Evolutionary conservation across 2,329 filamentous ascomycete genomes (phyloP).

Genomic region (Monilinia laxa): DNA sequence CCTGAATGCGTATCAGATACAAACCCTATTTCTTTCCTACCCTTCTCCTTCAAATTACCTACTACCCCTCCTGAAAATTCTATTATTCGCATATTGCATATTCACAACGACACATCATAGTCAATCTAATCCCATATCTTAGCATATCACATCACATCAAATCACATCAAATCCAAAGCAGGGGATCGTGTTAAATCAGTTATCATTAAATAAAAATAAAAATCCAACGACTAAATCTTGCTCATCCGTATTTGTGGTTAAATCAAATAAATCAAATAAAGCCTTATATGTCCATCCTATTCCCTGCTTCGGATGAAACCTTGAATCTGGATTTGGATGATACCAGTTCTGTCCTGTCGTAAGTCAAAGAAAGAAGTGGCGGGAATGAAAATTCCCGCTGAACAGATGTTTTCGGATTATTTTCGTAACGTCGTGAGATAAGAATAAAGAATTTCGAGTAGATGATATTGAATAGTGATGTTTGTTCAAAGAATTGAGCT

Average conservation of each 20-base stretch:
- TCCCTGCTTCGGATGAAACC: not conserved
- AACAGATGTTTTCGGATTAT: not conserved
- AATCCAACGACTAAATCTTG: not conserved
- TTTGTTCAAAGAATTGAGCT: too few relatives aligned
- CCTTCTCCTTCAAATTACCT: not conserved
- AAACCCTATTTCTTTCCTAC: not conserved
- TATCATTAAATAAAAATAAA: not conserved
- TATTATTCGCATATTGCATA: not conserved
- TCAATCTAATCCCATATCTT: not conserved
- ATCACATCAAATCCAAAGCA: not conserved
- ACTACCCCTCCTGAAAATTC: not conserved
- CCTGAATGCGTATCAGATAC: not conserved
- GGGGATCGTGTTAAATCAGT: too few relatives aligned
- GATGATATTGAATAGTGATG: too few relatives aligned
- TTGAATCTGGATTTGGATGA: not conserved
- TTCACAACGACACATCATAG: not conserved
- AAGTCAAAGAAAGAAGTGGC: not conserved
- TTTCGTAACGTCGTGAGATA: not conserved
- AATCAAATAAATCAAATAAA: not conserved
- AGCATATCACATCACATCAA: not conserved
- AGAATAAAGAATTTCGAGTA: too few relatives aligned
- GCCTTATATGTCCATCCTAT: not conserved
- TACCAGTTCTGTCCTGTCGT: not conserved
- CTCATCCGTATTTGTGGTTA: not conserved
- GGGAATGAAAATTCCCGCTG: too few relatives aligned